A percentile compares a stretch with the other conserved stretches of the same genome.
These are phyloP conservation scores for Cryphonectria nitschkei DNA, from an alignment of 2,329 filamentous ascomycete species.

Conservation along the genomic window DNA sequence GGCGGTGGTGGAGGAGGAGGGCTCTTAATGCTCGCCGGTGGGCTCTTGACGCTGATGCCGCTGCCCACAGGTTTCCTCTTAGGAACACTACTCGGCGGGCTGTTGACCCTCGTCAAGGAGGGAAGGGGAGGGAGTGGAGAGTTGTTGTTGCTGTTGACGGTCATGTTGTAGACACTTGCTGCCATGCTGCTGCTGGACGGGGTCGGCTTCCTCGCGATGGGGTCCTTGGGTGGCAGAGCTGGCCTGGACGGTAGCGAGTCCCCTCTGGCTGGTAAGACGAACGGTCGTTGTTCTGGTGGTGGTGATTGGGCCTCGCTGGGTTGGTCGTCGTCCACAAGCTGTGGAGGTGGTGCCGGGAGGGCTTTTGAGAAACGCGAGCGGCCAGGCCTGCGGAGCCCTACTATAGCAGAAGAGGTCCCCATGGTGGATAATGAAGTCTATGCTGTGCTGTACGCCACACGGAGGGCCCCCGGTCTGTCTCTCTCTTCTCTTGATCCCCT, in stretches of 20 bases:
- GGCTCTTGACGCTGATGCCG: slow-evolving; percentile 20
- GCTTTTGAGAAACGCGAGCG: slow-evolving; percentile 63
- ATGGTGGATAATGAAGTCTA: slow-evolving; percentile 29
- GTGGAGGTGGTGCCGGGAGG: slow-evolving; percentile 54
- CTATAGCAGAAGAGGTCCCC: slow-evolving; percentile 31
- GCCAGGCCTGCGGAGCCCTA: slow-evolving; percentile 39
- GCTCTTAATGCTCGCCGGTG: background rate
- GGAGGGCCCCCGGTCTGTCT: background rate
- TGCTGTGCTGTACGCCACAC: slow-evolving; percentile 16
- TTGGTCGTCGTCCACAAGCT: slow-evolving; percentile 29
- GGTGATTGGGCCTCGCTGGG: slow-evolving; percentile 4
- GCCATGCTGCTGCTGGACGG: slow-evolving; percentile 18
- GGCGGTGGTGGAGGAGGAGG: slow-evolving; percentile 31
- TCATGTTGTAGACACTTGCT: slow-evolving; percentile 12
- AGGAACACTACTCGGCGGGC: slow-evolving; percentile 18
- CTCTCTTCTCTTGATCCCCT: background rate
- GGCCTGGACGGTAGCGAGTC: slow-evolving; percentile 30
- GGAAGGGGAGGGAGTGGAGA: slow-evolving; percentile 25
- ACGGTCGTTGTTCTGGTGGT: background rate
- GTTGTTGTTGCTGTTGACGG: slow-evolving; percentile 1
- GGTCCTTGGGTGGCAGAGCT: slow-evolving; percentile 28
- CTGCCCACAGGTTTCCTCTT: slow-evolving; percentile 28
- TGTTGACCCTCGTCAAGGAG: slow-evolving; percentile 21
- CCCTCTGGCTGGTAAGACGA: slow-evolving; percentile 21
- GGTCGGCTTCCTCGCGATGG: slow-evolving; percentile 7